These are phyloP conservation scores for Talaromyces wortmannii DNA, from an alignment of 495 filamentous ascomycete genomes.

Conservation along the genomic window DNA sequence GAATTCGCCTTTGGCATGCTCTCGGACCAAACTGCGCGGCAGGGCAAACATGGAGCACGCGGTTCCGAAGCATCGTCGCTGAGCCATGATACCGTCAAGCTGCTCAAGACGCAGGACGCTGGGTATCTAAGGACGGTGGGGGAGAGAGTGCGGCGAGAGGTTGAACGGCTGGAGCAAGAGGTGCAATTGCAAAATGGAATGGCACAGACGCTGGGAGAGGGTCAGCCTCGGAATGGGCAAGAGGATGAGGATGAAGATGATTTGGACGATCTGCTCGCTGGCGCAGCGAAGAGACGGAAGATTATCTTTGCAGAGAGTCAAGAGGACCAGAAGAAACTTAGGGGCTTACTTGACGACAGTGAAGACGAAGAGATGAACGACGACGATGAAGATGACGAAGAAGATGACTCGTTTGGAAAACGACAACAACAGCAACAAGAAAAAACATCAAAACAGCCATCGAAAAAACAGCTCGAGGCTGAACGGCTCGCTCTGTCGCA, in stretches of 20 bases:
- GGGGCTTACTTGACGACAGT: neutral
- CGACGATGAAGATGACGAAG: conserved; percentile 20
- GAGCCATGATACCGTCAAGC: conserved; percentile 63
- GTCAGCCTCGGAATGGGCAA: conserved; percentile 16
- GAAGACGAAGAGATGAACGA: conserved; percentile 19
- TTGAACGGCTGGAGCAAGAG: conserved; percentile 52
- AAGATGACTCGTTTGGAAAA: conserved; percentile 20
- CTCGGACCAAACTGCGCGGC: conserved; percentile 36
- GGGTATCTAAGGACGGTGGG: conserved; percentile 73
- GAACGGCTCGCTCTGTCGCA: conserved; percentile 35
- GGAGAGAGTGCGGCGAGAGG: conserved; percentile 50
- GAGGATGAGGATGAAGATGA: conserved; percentile 19
- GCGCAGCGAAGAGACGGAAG: conserved; percentile 22
- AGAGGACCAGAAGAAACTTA: conserved; percentile 39
- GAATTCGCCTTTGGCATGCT: conserved; percentile 96
- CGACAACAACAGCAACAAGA: conserved; percentile 22
- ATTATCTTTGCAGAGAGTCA: conserved; percentile 50
- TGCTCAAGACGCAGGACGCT: conserved; percentile 94
- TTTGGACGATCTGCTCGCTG: conserved; percentile 18
- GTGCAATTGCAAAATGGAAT: conserved; percentile 34
- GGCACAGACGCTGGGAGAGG: conserved; percentile 18
- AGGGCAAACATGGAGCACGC: conserved; percentile 51
- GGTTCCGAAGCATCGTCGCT: conserved; percentile 30
- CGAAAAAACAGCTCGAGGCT: conserved; percentile 30
- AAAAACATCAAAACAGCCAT: conserved; percentile 20